Evolutionary conservation across 1,284 basidiomycete genomes (phyloP), one percentile per base, ranked within the genome.

Genomic region (Porodaedalea pini): DNA sequence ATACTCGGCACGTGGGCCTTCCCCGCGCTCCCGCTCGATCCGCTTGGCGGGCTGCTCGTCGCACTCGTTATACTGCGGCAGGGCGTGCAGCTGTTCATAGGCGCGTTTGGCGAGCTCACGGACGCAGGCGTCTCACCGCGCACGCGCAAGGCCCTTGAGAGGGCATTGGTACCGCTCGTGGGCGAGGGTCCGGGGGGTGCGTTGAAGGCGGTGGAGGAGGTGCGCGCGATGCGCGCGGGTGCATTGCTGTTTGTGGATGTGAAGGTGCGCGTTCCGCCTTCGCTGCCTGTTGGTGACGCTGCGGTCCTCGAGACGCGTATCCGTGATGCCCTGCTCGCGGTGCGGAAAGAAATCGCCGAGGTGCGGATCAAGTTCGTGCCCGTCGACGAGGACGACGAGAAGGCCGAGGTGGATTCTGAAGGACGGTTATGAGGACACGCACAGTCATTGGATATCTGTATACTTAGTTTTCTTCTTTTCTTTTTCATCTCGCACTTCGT

Each of bases 1-100:
- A 98, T 98, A 66, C 71, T 94, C 29, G 95, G 94, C 7, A 90
- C 86, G 4, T 92, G 87, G 79, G 79, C 85, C 60, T 84, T 90
- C 66, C 90, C 94, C 11, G 80, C 90, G n/a, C 76, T 94, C 62
- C 92, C 93, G 27, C 78, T 98, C 29, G 96, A 99, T 70, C 95
- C 96, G 2, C 80, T 99, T 29, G 97, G 97, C 63, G 96, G 90
- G 11, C 74, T 98, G 17, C 71, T 97, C 54, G 95, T 98, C 8
- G 93, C 93, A 0, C 74, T 91, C 56, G 83, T 98, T 64, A 97
- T 98, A 69, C 78, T 97, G 23, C 81, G 81, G 65, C 94, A 98
- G 69, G 92, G 94, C n/a, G 73, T 86, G 44, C 74, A 73, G 15
- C 75, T 98, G 21, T 78, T 93, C 45, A 72, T 79, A 45, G 83